Percentiles rank a stretch among this genome's conserved stretches.
Evolutionary conservation across 805 yeast genomes (phyloP).

Genomic region (Cyberlindnera americana): DNA sequence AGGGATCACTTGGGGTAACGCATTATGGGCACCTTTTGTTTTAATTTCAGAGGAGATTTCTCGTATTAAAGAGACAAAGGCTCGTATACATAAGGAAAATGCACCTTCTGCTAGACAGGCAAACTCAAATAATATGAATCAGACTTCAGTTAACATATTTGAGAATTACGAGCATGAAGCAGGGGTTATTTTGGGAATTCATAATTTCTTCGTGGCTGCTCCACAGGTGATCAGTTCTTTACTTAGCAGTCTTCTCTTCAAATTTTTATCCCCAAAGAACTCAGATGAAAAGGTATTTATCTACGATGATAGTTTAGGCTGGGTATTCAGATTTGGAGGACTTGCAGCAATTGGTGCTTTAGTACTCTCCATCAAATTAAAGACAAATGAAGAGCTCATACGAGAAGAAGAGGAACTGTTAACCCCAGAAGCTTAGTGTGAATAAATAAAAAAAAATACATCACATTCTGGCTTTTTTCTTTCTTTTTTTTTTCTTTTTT

Average conservation of each 20-base stretch:
- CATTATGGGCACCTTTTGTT: conserved; percentile 66
- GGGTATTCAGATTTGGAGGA: conserved; percentile 59
- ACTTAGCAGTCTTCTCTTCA: conserved; percentile 44
- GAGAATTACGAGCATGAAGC: conserved; percentile 48
- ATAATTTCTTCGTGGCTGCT: conserved; percentile 53
- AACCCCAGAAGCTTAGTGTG: conserved; percentile 5
- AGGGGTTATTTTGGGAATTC: conserved; percentile 54
- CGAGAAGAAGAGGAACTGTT: conserved; percentile 28
- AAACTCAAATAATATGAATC: conserved; percentile 1
- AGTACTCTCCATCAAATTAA: conserved; percentile 39
- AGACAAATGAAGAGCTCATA: conserved; percentile 36
- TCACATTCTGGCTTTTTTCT: too few relatives aligned
- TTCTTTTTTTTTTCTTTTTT: too few relatives aligned
- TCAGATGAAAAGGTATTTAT: conserved; percentile 26
- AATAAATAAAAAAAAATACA: neutral
- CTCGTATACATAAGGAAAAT: conserved; percentile 23
- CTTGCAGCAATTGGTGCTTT: conserved; percentile 46
- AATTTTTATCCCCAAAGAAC: conserved; percentile 29
- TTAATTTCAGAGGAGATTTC: conserved; percentile 55
- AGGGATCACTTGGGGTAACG: conserved; percentile 64
- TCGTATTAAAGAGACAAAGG: conserved; percentile 46
- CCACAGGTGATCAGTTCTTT: conserved; percentile 55
- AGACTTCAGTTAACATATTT: conserved; percentile 29
- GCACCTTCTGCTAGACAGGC: neutral
- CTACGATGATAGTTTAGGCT: conserved; percentile 44